These are phyloP conservation scores for Neckera pumila DNA, from an alignment of 225 moss, liverwort and hornwort species.

Conservation along the genomic window DNA sequence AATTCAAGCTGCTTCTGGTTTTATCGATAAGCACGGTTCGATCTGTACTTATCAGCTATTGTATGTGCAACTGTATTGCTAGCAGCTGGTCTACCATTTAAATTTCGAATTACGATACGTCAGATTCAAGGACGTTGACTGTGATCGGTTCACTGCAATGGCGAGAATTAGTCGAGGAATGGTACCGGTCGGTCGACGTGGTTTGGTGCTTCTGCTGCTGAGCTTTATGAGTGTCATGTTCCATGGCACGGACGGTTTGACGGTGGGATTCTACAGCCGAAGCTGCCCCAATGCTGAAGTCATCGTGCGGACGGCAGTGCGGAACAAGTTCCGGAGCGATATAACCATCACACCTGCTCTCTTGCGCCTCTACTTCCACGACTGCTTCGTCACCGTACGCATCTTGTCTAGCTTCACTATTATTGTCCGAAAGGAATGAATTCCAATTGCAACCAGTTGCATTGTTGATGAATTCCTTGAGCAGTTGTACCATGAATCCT, in stretches of 20 bases:
- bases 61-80: not conserved
- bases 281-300: constrained; percentile 7
- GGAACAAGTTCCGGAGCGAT: not conserved
- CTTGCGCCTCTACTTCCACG: constrained; percentile 20
- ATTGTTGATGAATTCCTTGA: not conserved
- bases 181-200: not conserved
- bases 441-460: not conserved
- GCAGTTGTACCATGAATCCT: too few relatives aligned
- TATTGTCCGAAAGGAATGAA: not conserved
- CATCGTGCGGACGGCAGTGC: not conserved
- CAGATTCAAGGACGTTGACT: not conserved
- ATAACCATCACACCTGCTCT: constrained; percentile 12
- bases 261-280: constrained; percentile 12
- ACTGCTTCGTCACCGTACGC: constrained; percentile 11
- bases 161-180: not conserved
- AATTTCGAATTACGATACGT: not conserved
- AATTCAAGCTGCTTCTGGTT: not conserved
- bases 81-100: not conserved
- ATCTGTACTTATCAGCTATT: not conserved
- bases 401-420: not conserved
- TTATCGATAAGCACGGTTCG: not conserved
- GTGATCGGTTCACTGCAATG: not conserved
- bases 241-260: not conserved
- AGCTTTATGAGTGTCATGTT: not conserved
- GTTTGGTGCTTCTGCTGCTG: not conserved